Base-by-base conservation (phyloP, 495 filamentous ascomycete genomes). In the Sordaria brevicollis region DNA sequence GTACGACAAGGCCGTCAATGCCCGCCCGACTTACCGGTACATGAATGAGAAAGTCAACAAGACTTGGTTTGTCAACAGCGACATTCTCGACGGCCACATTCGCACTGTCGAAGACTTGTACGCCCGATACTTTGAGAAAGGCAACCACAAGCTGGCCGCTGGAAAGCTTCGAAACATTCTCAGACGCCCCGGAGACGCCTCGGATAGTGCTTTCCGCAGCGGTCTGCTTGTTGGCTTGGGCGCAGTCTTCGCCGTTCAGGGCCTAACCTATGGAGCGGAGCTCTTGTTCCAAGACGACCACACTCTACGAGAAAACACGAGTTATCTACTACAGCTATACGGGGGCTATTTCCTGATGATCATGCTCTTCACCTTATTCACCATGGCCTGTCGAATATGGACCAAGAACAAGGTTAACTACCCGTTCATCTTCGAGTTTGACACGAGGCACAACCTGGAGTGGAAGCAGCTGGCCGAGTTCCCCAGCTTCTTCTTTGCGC, bases 381-480 rank as follows among this genome's bases (percentile, higher is more conserved):
- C 87, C 70, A 65, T 97, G 36, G 90, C 91, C 74, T 94, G 93
- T 76, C 86, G 89, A 68, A 81, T 96, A 65, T 98, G 93, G 92
- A 87, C 89, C 4, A 82, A 80, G 49, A 87, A 90, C 71, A 94
- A 93, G 78, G 92, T 99, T 75, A 99, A 99, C 76, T 97, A 97
- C 78, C 86, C 88, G 35, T 99, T 99, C 80, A 91, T 98, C 74
- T 98, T 99, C 76, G 95, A 99, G 79, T 96, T 95, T 75, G 93
- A 97, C 81, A 88, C 89, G 57, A 86, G 93, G 73, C 87, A 95
- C 80, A 86, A 89, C 65, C 80, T 98, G 39, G 91, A 97, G 76
- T 97, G 94, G 91, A 89, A 91, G 76, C 90, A 97, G 75, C 83
- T 97, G 43, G 83, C 89, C n/a, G 91, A 93, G 85, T 86, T 97